Conservation (phyloP, 1,139 yeast genomes). For the Yamadazyma taylorii region DNA sequence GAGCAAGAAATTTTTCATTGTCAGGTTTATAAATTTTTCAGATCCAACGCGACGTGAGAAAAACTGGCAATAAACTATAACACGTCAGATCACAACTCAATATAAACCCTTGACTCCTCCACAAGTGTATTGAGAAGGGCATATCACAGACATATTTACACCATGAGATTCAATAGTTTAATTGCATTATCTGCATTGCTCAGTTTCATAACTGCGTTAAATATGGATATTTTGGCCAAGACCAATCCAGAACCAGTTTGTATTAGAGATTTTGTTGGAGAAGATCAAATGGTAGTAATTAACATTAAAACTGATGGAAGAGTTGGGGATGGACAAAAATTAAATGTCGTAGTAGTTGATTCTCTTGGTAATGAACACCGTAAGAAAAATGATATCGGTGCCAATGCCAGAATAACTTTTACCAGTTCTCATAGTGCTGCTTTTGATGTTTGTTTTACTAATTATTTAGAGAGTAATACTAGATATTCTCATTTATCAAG, state of each 20-base stretch:
- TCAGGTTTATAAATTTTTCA: neutral
- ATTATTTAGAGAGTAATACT: conserved; percentile 46
- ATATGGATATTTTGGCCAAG: conserved; percentile 41
- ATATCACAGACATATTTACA: neutral
- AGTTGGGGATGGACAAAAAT: conserved; percentile 80
- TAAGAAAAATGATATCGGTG: conserved; percentile 63
- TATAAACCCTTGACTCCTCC: no score
- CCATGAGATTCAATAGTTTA: conserved; percentile 8
- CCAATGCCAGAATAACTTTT: conserved; percentile 71
- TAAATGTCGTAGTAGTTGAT: conserved; percentile 63
- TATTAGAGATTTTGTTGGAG: conserved; percentile 84
- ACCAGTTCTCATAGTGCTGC: conserved; percentile 82
- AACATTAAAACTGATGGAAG: conserved; percentile 72
- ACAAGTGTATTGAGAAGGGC: no score
- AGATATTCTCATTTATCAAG: conserved; percentile 43
- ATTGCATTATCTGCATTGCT: conserved; percentile 19
- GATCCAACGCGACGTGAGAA: conserved; percentile 8
- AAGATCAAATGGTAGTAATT: conserved; percentile 83
- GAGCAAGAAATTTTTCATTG: neutral
- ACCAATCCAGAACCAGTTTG: conserved; percentile 51
- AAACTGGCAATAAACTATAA: conserved; percentile 11
- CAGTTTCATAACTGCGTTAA: conserved; percentile 31
- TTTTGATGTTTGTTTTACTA: conserved; percentile 88
- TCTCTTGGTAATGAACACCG: conserved; percentile 72
- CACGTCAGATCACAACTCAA: no score